A percentile compares a stretch with the other conserved stretches of the same genome.
Conservation (phyloP, 176 grass and related monocot species). For the Aegilops umbellulata region DNA sequence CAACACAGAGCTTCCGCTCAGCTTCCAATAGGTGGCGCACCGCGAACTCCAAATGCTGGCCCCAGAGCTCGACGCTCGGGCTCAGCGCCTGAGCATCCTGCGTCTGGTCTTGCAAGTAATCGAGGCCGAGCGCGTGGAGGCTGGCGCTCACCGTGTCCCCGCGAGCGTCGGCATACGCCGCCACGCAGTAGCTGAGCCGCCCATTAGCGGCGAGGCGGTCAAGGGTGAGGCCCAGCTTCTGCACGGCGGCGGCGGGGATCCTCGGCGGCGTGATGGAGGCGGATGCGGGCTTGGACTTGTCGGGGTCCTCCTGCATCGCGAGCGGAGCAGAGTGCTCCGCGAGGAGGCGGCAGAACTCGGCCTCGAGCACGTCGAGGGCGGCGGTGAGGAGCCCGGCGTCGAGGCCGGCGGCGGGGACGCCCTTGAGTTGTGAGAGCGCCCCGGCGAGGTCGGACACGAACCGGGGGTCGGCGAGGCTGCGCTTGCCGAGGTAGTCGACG, state of each 20-base stretch:
- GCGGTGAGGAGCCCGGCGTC: conserved; percentile 60
- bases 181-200: conserved; percentile 24
- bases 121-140: conserved; percentile 59
- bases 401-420: background rate
- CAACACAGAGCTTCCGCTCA: conserved; percentile 48
- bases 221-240: conserved; percentile 60
- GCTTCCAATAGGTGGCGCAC: conserved; percentile 68
- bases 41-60: conserved; percentile 57
- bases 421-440: conserved; percentile 41
- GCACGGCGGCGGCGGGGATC: conserved; percentile 50
- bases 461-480: conserved; percentile 50
- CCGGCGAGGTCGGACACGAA: conserved; percentile 44
- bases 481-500: conserved; percentile 57
- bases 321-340: conserved; percentile 57
- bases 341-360: conserved; percentile 71
- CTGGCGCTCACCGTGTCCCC: conserved; percentile 57
- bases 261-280: conserved; percentile 40
- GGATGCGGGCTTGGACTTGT: background rate
- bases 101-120: conserved; percentile 40
- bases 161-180: conserved; percentile 38
- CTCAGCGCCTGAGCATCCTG: conserved; percentile 66
- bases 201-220: conserved; percentile 54
- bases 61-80: conserved; percentile 57
- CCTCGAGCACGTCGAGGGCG: conserved; percentile 64
- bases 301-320: conserved; percentile 24